Percentiles rank a stretch among this genome's conserved stretches.
These are phyloP conservation scores for Luffa aegyptiaca DNA, from an alignment of 306 rosid species.

Conservation along the genomic window DNA sequence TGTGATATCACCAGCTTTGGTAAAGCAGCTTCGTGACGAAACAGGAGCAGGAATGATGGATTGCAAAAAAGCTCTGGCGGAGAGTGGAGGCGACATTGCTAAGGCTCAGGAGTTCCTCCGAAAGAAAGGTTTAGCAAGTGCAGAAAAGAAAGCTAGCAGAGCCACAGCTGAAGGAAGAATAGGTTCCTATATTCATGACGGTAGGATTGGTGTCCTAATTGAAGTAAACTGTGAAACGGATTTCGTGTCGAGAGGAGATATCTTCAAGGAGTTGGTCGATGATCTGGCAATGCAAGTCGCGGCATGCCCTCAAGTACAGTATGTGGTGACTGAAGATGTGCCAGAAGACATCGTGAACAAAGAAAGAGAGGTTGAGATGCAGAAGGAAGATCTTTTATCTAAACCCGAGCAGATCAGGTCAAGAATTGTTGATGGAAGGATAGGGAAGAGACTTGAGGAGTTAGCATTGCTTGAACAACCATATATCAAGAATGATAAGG, in stretches of 20 bases:
- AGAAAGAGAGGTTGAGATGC: constrained; percentile 92
- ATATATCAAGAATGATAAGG: constrained; percentile 81
- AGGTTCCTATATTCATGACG: constrained; percentile 88
- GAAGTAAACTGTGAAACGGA: constrained; percentile 97
- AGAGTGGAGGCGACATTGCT: constrained; percentile 32
- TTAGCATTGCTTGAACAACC: constrained; percentile 93
- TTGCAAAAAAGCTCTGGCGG: constrained; percentile 82
- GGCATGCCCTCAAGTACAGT: constrained; percentile 87
- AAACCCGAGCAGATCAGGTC: constrained; percentile 93
- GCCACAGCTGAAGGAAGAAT: constrained; percentile 93
- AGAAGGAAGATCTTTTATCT: constrained; percentile 85
- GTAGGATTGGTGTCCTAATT: constrained; percentile 80
- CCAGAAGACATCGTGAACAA: constrained; percentile 60
- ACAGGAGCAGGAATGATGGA: constrained; percentile 99
- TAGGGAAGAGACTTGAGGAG: constrained; percentile 87
- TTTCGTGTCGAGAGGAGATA: constrained; percentile 91
- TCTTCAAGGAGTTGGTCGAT: constrained; percentile 87
- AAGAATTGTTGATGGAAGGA: constrained; percentile 88
- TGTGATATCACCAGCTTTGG: constrained; percentile 27
- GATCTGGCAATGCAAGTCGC: constrained; percentile 99
- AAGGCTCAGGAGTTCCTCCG: constrained; percentile 87
- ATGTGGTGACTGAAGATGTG: constrained; percentile 70
- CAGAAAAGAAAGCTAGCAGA: constrained; percentile 89
- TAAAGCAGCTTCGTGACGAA: constrained; percentile 36
- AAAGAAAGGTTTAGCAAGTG: constrained; percentile 91